Evolutionary conservation across 768 basidiomycete genomes (phyloP), one percentile per base, ranked within the genome.

Genomic region (Cyathus striatus): DNA sequence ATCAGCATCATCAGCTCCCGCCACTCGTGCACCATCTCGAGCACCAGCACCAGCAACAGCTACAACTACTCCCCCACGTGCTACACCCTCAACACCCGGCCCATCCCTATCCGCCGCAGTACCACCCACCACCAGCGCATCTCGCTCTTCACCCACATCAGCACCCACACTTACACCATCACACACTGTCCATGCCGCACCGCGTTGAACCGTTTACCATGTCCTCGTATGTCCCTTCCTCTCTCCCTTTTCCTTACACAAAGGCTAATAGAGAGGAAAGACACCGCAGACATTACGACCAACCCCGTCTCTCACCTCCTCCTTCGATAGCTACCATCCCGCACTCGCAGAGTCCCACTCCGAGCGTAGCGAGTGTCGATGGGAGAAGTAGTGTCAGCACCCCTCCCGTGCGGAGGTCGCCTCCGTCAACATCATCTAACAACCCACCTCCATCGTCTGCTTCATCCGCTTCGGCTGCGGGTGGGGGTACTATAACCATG

Each of bases 331-430:
- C 78, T 69, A 34, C 66, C 69, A 53, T 49, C 51, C 23, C 48
- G 16, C 46, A 47, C 47, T 63, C 78, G 20, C 76, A 78, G 54
- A 84, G 83, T 0, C 80, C 83, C 30, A 76, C 80, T 5, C 64
- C 77, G 25, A 81, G 78, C 7, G 70, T 75, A 25, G 77, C 78
- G 34, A 79, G 79, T 0, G 64, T 75, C 25, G 80, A 81, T n/a
- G n/a, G n/a, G 65, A 74, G 78, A 53, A 76, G 77, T 35, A 73
- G 76, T 24, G 72, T 76, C 35, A 72, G 72, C n/a, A 78, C 80
- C 1, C 79, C 83, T 5, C 76, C 78, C 47, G 54, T 73, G 42
- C 66, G 76, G 52, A 61, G 69, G 48, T 64, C 67, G 48, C 63
- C 57, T 40, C 67, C 57, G 47, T 62, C 57, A 49, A 41, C 46